These are phyloP conservation scores for Bolboschoenoplectus hybrid DNA, from an alignment of 202 grass and related monocot genomes.

Conservation along the genomic window DNA sequence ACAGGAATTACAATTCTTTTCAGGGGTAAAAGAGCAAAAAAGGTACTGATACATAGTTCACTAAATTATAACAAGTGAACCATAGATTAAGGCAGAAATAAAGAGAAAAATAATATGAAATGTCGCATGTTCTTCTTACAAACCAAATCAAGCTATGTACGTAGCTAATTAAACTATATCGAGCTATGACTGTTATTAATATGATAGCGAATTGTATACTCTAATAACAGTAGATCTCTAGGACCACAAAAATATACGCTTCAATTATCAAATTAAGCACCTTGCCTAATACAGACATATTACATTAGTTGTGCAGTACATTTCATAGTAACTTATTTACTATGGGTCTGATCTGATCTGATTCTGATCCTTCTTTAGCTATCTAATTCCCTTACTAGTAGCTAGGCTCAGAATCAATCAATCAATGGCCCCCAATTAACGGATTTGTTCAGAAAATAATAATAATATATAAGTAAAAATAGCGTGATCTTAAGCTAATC, in stretches of 20 bases:
- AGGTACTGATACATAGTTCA: background rate
- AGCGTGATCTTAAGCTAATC: too few relatives aligned
- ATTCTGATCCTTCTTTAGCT: slow-evolving; percentile 5
- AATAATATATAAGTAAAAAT: too few relatives aligned
- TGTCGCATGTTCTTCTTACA: background rate
- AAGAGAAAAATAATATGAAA: slow-evolving; percentile 7
- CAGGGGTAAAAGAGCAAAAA: background rate
- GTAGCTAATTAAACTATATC: background rate
- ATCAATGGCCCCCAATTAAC: slow-evolving; percentile 32
- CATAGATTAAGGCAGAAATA: background rate
- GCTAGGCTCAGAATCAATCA: slow-evolving; percentile 38
- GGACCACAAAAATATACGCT: slow-evolving; percentile 32
- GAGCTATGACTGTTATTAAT: background rate
- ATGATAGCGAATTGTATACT: background rate
- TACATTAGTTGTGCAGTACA: slow-evolving; percentile 32
- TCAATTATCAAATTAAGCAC: slow-evolving; percentile 21
- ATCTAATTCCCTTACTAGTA: background rate
- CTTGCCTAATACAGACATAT: slow-evolving; percentile 20
- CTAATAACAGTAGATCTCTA: slow-evolving; percentile 13
- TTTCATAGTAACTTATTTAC: slow-evolving; percentile 30
- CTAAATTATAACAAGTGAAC: slow-evolving; percentile 7
- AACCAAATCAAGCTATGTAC: background rate
- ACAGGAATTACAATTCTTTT: background rate
- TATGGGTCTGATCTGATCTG: background rate
- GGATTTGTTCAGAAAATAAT: background rate